phyloP scores from a whole-genome alignment of 2,329 filamentous ascomycete genomes.

The Trichoderma endophyticum region DNA sequence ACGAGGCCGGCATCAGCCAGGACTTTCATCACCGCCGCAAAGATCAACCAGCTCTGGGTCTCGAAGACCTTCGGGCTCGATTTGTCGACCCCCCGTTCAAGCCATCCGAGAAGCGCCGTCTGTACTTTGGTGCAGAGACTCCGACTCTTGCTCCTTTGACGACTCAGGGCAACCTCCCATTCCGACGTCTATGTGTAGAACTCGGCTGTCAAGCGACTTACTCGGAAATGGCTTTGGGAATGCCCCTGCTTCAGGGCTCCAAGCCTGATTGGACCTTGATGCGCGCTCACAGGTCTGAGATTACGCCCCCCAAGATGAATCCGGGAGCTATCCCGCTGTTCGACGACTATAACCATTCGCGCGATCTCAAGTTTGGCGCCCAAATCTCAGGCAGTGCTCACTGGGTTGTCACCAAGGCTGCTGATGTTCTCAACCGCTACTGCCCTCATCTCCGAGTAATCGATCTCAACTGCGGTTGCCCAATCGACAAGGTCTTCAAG shows the following conservation, averaged over 20 bases:
- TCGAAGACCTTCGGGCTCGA: slow-evolving; percentile 70
- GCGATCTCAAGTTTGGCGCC: slow-evolving; percentile 83
- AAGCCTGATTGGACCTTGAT: slow-evolving; percentile 93
- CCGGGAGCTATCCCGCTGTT: slow-evolving; percentile 54
- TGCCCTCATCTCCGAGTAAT: slow-evolving; percentile 84
- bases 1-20: slow-evolving; percentile 47
- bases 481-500: slow-evolving; percentile 90
- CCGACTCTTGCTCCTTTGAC: slow-evolving; percentile 92
- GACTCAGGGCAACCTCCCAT: slow-evolving; percentile 94
- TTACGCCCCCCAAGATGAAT: slow-evolving; percentile 65
- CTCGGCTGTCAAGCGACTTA: slow-evolving; percentile 91
- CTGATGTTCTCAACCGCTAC: slow-evolving; percentile 72
- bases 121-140: slow-evolving; percentile 94
- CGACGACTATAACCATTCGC: slow-evolving; percentile 74
- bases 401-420: slow-evolving; percentile 84
- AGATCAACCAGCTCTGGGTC: slow-evolving; percentile 42
- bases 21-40: slow-evolving; percentile 41
- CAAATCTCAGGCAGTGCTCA: slow-evolving; percentile 93
- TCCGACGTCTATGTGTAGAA: slow-evolving; percentile 83
- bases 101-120: slow-evolving; percentile 85
- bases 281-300: slow-evolving; percentile 85
- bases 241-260: slow-evolving; percentile 84
- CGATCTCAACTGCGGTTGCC: slow-evolving; percentile 95
- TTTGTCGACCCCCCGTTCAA: slow-evolving; percentile 85
- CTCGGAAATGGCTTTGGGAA: slow-evolving; percentile 95